Evolutionary conservation across 2,329 filamentous ascomycete genomes (phyloP).

Genomic region (Phialophora chinensis): DNA sequence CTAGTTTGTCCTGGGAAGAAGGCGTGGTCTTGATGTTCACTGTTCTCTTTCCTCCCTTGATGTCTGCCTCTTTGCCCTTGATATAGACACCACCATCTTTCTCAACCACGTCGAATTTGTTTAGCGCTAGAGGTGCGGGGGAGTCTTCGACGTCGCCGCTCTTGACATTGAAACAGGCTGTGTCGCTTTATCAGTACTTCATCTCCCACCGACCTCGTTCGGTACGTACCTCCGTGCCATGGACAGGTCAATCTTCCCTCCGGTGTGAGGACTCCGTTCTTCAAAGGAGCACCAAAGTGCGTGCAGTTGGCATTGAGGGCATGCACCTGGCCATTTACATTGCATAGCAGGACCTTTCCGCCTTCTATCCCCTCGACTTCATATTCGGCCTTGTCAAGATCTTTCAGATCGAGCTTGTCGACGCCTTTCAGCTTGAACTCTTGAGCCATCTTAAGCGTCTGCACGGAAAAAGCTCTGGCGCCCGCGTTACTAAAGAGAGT

Average conservation of each 20-base stretch:
- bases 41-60: conserved; percentile 76
- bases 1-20: conserved; percentile 67
- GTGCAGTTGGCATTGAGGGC: conserved; percentile 83
- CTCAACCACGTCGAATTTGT: conserved; percentile 79
- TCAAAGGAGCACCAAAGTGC: conserved; percentile 90
- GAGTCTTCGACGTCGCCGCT: conserved; percentile 96
- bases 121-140: conserved; percentile 84
- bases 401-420: conserved; percentile 72
- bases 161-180: conserved; percentile 88
- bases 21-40: conserved; percentile 75
- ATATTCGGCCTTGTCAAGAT: conserved; percentile 83
- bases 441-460: conserved; percentile 36
- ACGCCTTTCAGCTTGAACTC: conserved; percentile 39
- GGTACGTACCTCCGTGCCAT: conserved; percentile 83
- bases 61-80: conserved; percentile 74
- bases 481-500: not conserved
- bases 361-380: conserved; percentile 88
- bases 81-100: conserved; percentile 85
- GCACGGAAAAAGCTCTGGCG: conserved; percentile 20
- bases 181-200: conserved; percentile 5
- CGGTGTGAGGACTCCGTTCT: conserved; percentile 80
- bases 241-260: conserved; percentile 88
- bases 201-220: conserved; percentile 4
- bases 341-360: conserved; percentile 85
- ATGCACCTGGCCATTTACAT: conserved; percentile 75